Base-by-base conservation (phyloP, 345 rosid genomes). In the Eutrema heterophyllum region DNA sequence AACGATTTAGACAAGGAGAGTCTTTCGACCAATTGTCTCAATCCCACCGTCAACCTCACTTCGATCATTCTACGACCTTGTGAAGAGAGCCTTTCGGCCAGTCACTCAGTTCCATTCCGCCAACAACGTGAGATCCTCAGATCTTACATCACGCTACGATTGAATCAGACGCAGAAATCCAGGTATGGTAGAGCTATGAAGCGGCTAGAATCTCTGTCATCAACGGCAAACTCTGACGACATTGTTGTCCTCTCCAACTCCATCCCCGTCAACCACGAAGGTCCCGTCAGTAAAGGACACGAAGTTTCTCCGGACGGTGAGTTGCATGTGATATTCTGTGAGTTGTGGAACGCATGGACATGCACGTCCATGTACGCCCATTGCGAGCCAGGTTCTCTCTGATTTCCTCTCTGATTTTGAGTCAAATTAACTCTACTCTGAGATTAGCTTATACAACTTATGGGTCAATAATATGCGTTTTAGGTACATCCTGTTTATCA, bases 401-500 rank as follows among this genome's bases (percentile, higher is more conserved):
- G 36, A 40, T 71, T 56, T 45, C 27, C 6, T 50, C 59, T 38
- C 9, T 71, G 29, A 27, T 27, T 27, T 2, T 27, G 29, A 27
- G 1, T 27, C 3, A 27, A 27, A 27, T 27, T 27, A 27, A 27
- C 29, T 27, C 29, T 4, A 16, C 53, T 52, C 27, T 29, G 26
- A 39, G 32, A 7, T 38, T 39, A 18, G 21, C 21, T 18, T 18
- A 18, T 18, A 18, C 21, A 18, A 24, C 36, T 74, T 26, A 67
- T 56, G 33, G 39, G 44, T 52, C 12, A 21, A 11, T 0, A 29
- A 67, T 33, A 2, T 64, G 7, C 12, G 15, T 27, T 53, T 59
- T 54, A 92, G 98, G 84, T 93, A 89, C 80, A 93, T 90, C 97
- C 97, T 1, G 98, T 90, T 79, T 84, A 88, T 48, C 97, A 96